Conservation (phyloP, 345 rosid genomes). For the Anacardium occidentale region DNA sequence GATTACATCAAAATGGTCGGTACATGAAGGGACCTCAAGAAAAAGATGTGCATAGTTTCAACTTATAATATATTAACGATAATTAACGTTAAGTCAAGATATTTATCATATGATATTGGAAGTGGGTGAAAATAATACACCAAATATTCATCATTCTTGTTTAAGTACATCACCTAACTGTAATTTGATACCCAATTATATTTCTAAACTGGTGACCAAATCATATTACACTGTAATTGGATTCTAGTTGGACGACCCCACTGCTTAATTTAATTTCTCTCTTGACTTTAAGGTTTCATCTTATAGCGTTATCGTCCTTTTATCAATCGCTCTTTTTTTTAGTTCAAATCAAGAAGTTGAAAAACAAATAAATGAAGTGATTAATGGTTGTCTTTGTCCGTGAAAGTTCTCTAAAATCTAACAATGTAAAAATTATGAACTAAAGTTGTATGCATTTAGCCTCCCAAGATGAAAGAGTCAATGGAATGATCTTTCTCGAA, state of each 20-base stretch:
- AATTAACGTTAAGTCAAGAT: constrained; percentile 20
- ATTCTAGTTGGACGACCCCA: constrained; percentile 19
- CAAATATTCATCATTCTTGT: constrained; percentile 20
- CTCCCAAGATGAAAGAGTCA: constrained; percentile 23
- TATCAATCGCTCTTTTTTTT: neutral
- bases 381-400: neutral
- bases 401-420: constrained; percentile 32
- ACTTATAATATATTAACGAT: neutral
- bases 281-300: constrained; percentile 25
- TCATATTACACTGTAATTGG: constrained; percentile 13
- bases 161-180: constrained; percentile 23
- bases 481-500: constrained; percentile 25
- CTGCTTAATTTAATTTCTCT: neutral
- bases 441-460: constrained; percentile 10
- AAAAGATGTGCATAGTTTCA: constrained; percentile 12
- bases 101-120: constrained; percentile 12
- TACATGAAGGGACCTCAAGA: constrained; percentile 16
- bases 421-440: neutral
- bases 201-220: constrained; percentile 30
- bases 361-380: neutral
- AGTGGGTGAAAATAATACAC: constrained; percentile 37
- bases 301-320: constrained; percentile 26
- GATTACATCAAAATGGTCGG: constrained; percentile 21
- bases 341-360: neutral
- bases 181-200: constrained; percentile 24